A percentile compares a stretch with the other conserved stretches of the same genome.
Evolutionary conservation across 352 stramenopile species (phyloP).

Genomic region (Globisporangium megalacanthum): DNA sequence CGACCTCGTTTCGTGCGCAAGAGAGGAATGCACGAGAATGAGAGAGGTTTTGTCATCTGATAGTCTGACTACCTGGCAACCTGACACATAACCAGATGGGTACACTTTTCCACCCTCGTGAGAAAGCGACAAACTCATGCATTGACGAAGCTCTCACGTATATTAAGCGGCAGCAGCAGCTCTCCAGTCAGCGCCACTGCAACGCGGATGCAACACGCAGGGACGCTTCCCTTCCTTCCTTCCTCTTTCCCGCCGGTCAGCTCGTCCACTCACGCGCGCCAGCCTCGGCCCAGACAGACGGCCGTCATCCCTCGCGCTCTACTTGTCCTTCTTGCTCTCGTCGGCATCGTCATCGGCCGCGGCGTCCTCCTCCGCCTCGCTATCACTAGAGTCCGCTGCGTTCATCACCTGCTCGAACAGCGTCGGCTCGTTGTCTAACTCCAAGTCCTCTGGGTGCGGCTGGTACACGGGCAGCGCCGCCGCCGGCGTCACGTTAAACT

Average conservation of each 20-base stretch:
- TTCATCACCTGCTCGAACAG: constrained; percentile 98
- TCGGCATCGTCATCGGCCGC: constrained; percentile 8
- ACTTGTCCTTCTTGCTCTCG: constrained; percentile 65
- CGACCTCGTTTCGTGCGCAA: too few relatives aligned
- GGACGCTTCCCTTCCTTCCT: not conserved
- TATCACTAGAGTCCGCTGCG: constrained; percentile 80
- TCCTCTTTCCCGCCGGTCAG: not conserved
- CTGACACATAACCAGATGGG: too few relatives aligned
- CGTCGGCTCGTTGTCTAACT: constrained; percentile 99
- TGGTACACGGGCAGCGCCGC: constrained; percentile 93
- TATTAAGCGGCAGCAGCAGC: not conserved
- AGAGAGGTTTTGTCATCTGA: not conserved
- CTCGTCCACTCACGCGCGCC: not conserved
- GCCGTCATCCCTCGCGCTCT: constrained; percentile 16
- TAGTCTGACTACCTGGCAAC: too few relatives aligned
- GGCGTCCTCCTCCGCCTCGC: constrained; percentile 60
- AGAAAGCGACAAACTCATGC: too few relatives aligned
- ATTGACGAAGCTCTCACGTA: not conserved
- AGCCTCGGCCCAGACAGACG: too few relatives aligned
- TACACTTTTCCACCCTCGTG: not conserved
- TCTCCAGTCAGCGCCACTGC: not conserved
- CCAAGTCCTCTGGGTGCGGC: constrained; percentile 97
- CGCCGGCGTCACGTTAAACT: constrained; percentile 93
- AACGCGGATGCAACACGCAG: not conserved
- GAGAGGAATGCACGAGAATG: too few relatives aligned